Evolutionary conservation across 345 rosid species (phyloP), one percentile per base, ranked within the genome.

Genomic region (Salix caprea): DNA sequence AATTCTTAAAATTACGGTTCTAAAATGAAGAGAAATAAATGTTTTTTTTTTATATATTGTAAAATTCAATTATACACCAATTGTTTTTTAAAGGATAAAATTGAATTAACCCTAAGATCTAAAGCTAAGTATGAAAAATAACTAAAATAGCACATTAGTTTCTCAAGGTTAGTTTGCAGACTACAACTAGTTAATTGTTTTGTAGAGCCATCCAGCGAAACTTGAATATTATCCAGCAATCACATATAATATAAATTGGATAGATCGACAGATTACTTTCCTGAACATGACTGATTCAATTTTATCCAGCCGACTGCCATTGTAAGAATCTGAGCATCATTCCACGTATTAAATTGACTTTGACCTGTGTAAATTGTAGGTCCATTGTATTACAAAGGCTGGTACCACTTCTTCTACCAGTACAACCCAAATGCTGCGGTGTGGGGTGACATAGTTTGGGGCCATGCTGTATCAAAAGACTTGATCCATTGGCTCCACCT

Each of bases 381-480:
- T 82, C 98, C 98, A 24, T 74, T 92, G 85, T 92, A 75, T 76
- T 94, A 94, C 87, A 92, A 90, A 76, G 98, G 97, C 56, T 92
- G 91, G 95, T 94, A 94, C 82, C 98, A 94, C 75, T 90, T 94
- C 80, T 94, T 94, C 87, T 94, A 94, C 83, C 98, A 94, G 48
- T 92, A 90, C 90, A 92, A 92, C 73, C 98, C 98, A 67, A 77
- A 88, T 74, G 98, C 83, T 2, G 89, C 98, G 8, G 81, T 94
- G 15, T 94, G 97, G 97, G 98, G 98, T 65, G 87, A 89, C 85
- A 94, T 94, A 54, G 97, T 90, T 6, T 94, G 98, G 98, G 98
- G 94, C 26, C 98, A 94, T 75, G 97, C 98, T 4, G 95, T 92
- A 9, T 94, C 98, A 13, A 83, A 74, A 71, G 97, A 94, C 68